Percentiles rank a stretch among this genome's conserved stretches.
Conservation (phyloP, 2,329 filamentous ascomycete species). For the Albifimbria verrucaria region DNA sequence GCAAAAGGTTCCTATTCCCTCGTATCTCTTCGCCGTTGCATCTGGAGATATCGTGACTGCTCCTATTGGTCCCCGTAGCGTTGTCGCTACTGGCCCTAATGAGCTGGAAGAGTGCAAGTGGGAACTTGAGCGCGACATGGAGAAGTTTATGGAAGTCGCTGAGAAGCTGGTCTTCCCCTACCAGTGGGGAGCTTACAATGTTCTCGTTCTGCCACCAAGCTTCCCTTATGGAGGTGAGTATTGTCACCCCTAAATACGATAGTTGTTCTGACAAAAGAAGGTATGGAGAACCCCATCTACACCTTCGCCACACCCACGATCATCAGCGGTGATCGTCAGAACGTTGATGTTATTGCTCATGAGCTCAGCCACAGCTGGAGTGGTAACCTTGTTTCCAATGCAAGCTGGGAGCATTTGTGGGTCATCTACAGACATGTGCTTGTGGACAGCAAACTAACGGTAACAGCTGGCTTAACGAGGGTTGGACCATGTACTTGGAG, state of each 20-base stretch:
- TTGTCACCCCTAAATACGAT: not conserved
- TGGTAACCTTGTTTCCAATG: slow-evolving; percentile 77
- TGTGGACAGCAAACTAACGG: slow-evolving; percentile 3
- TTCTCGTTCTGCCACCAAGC: slow-evolving; percentile 82
- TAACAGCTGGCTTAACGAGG: slow-evolving; percentile 64
- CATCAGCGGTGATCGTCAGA: slow-evolving; percentile 85
- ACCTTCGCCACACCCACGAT: slow-evolving; percentile 95
- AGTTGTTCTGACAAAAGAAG: slow-evolving; percentile 27
- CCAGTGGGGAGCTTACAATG: slow-evolving; percentile 92
- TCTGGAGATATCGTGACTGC: slow-evolving; percentile 81
- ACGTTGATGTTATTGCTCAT: slow-evolving; percentile 94
- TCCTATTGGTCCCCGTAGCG: slow-evolving; percentile 80
- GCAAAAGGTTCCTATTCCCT: slow-evolving; percentile 88
- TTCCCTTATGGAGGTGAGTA: slow-evolving; percentile 78
- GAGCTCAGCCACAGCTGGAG: slow-evolving; percentile 78
- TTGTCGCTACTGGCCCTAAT: slow-evolving; percentile 84
- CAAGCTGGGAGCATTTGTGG: slow-evolving; percentile 78
- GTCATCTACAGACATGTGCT: slow-evolving; percentile 19
- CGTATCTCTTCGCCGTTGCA: slow-evolving; percentile 92
- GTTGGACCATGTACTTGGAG: slow-evolving; percentile 95
- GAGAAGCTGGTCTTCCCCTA: slow-evolving; percentile 84
- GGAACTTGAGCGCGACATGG: slow-evolving; percentile 88
- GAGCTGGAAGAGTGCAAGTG: slow-evolving; percentile 80
- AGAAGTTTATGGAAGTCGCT: slow-evolving; percentile 84
- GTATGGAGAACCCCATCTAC: slow-evolving; percentile 90